These are phyloP conservation scores for Dendrocalamus latiflorus DNA, from an alignment of 202 grass and related monocot species.

Conservation along the genomic window DNA sequence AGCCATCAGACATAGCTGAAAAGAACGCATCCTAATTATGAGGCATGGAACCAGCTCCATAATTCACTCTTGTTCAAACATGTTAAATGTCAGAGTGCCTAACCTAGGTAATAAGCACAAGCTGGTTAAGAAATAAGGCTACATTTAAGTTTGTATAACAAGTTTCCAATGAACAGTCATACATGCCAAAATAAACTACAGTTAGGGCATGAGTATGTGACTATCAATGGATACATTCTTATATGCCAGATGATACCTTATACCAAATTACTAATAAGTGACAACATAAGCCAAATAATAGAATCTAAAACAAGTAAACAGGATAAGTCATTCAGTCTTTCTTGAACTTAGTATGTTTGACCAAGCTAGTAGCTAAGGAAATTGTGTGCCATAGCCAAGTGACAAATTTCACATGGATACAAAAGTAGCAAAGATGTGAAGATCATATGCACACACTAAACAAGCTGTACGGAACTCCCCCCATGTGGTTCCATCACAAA, in stretches of 20 bases:
- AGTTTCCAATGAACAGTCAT: neutral
- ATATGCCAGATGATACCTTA: neutral
- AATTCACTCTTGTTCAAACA: slow-evolving; percentile 19
- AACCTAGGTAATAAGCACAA: slow-evolving; percentile 10
- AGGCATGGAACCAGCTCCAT: slow-evolving; percentile 1
- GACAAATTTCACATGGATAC: neutral
- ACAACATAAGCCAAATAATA: neutral
- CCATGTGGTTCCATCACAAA: neutral
- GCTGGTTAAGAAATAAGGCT: neutral
- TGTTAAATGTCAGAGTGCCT: slow-evolving; percentile 18
- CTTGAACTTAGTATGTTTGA: neutral
- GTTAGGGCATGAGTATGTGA: neutral
- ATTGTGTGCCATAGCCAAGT: neutral
- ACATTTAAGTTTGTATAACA: neutral
- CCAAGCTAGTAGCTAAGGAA: too few species aligned
- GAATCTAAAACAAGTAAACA: neutral
- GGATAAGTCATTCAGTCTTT: neutral
- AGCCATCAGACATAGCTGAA: too few species aligned
- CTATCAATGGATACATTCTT: neutral
- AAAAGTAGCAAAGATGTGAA: neutral
- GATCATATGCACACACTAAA: neutral
- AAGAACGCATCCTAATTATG: neutral
- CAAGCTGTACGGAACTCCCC: neutral
- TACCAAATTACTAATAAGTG: neutral
- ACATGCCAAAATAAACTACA: neutral